Percentiles rank a stretch among this genome's conserved stretches.
phyloP scores from a whole-genome alignment of 805 yeast genomes.

The Tetrapisispora namnaoensis region DNA sequence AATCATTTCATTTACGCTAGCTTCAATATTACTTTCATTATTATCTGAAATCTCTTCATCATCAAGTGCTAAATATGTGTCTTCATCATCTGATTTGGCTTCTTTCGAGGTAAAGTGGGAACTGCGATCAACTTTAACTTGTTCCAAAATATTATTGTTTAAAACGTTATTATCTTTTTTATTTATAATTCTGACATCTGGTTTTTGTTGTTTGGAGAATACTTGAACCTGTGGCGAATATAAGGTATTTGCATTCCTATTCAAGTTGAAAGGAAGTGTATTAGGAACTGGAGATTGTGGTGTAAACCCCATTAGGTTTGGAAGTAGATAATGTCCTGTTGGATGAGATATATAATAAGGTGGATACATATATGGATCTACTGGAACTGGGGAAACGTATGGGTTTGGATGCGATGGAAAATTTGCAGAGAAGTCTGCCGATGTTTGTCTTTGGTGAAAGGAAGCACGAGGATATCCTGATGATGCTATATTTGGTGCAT shows the following conservation, averaged over 20 bases:
- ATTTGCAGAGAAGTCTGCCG: not conserved
- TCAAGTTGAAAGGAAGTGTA: not conserved
- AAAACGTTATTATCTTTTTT: not conserved
- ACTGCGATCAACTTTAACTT: not conserved
- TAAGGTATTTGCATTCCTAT: not conserved
- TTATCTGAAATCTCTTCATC: constrained; percentile 11
- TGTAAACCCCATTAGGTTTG: not conserved
- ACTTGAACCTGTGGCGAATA: not conserved
- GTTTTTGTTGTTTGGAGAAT: not conserved
- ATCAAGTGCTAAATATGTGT: constrained; percentile 21
- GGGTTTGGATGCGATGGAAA: constrained; percentile 3
- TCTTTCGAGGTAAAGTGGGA: not conserved
- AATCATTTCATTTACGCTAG: not conserved
- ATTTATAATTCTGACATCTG: not conserved
- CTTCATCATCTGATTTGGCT: constrained; percentile 13
- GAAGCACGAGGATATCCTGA: not conserved
- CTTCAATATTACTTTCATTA: not conserved
- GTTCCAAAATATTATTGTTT: not conserved
- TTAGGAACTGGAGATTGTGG: not conserved
- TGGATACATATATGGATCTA: constrained; percentile 2
- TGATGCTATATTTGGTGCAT: not conserved
- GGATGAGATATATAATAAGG: not conserved
- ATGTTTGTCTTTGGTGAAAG: not conserved
- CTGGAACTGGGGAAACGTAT: constrained; percentile 4
- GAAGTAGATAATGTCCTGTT: not conserved